phyloP scores from a whole-genome alignment of 2,329 filamentous ascomycete species.

The Simplicillium aogashimaense region DNA sequence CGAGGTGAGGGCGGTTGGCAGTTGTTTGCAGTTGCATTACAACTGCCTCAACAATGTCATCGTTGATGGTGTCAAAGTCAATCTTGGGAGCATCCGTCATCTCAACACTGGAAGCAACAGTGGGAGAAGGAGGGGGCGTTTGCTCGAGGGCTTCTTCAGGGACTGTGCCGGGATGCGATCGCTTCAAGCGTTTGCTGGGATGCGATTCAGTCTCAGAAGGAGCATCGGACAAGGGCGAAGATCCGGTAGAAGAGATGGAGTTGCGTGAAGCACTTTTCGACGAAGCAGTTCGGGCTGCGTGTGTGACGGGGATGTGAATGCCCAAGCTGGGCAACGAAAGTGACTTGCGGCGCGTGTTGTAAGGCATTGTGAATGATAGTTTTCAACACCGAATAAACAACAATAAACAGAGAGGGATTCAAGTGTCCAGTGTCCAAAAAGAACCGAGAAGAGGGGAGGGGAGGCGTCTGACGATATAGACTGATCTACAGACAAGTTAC shows the following conservation, averaged over 20 bases:
- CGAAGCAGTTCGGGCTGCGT: conserved; percentile 48
- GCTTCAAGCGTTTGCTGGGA: conserved; percentile 62
- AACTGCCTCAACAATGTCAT: conserved; percentile 89
- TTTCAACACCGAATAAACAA: conserved; percentile 6
- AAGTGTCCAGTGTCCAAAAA: not conserved
- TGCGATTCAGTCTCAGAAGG: conserved; percentile 18
- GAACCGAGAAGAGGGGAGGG: not conserved
- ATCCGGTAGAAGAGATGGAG: conserved; percentile 18
- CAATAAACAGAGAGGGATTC: not conserved
- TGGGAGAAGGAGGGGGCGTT: conserved; percentile 50
- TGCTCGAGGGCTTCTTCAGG: conserved; percentile 62
- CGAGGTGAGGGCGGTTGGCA: conserved; percentile 83
- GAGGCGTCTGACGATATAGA: conserved; percentile 1
- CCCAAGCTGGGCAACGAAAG: conserved; percentile 86
- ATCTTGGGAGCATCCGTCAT: conserved; percentile 16
- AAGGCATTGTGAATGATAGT: conserved; percentile 54
- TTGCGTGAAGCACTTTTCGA: conserved; percentile 25
- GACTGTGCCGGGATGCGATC: conserved; percentile 51
- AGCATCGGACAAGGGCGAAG: conserved; percentile 11
- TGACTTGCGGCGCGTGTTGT: conserved; percentile 95
- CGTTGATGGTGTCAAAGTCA: conserved; percentile 76
- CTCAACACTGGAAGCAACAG: conserved; percentile 16
- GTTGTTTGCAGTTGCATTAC: conserved; percentile 83
- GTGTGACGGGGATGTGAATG: conserved; percentile 69
- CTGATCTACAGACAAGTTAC: not conserved